A percentile compares a stretch with the other conserved stretches of the same genome.
These are phyloP conservation scores for Alternaria sp. DNA, from an alignment of 2,329 filamentous ascomycete genomes.

Conservation along the genomic window DNA sequence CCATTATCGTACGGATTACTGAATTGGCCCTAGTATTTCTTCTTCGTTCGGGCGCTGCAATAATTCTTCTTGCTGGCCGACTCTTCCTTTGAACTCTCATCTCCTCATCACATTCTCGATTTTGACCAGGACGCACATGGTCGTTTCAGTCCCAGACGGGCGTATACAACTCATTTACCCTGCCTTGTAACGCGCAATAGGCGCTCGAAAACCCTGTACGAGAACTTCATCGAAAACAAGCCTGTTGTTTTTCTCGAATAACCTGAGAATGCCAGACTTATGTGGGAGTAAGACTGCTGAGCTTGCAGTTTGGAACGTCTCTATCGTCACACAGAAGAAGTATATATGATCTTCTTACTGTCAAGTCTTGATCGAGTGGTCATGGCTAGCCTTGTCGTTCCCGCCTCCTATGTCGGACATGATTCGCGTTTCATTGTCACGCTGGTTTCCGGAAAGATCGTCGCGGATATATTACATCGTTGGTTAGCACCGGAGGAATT, in stretches of 20 bases:
- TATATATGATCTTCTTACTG: neutral
- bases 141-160: neutral
- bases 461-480: conserved; percentile 5
- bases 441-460: neutral
- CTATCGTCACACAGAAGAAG: neutral
- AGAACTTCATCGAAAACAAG: neutral
- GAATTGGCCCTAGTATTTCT: neutral
- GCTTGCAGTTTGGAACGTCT: neutral
- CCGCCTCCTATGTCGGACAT: neutral
- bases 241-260: neutral
- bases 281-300: neutral
- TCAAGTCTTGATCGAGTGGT: neutral
- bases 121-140: neutral
- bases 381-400: neutral
- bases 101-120: neutral
- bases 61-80: neutral
- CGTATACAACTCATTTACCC: neutral
- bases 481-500: conserved; percentile 9
- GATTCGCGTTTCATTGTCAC: neutral
- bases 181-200: neutral
- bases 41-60: neutral
- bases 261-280: neutral
- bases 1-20: neutral
- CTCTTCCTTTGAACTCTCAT: neutral
- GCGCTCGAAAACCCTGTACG: neutral